Base-by-base conservation (phyloP, 345 rosid species). In the Sonneratia alba region DNA sequence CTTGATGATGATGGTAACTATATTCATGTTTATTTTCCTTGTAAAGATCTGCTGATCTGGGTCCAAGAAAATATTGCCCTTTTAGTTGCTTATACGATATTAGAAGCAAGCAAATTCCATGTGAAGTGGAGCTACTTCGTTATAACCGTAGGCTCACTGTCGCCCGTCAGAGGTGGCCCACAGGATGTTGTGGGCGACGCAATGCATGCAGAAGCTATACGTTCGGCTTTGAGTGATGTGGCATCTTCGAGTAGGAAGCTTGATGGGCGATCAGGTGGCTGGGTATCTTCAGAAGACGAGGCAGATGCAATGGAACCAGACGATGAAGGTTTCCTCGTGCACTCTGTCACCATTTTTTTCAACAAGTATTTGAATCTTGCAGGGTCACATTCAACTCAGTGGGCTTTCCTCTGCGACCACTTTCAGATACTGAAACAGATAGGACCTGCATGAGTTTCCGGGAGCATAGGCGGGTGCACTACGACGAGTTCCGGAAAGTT, bases 211-310 rank as follows among this genome's bases (percentile, higher is more conserved):
- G 91, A 92, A 70, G 93, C 90, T 71, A 75, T 96, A 76, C 72
- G 79, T 56, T 81, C 74, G 71, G 92, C 85, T 72, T 77, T 92
- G 80, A 86, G 81, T 77, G 87, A 86, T 61, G 84, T 78, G 82
- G 89, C 93, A 77, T 88, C 92, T 68, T 95, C 97, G 8, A 89
- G 97, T 79, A 79, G 71, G 69, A 82, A 80, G 43, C 55, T 76
- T 40, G 45, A 77, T 45, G 71, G 49, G 72, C 81, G 53, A 64
- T 80, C 82, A 53, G 79, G 83, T 79, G 95, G 93, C 70, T 95
- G 98, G 99, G 81, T 86, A 72, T 95, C 98, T 68, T 88, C 90
- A 24, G 98, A 96, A 37, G 97, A 96, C 38, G 98, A 96, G 77
- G 88, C 78, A 75, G 96, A 91, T 80, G 86, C 82, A 64, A 88